Conservation (phyloP, 352 stramenopile species). For the Globisporangium cylindrosporum region DNA sequence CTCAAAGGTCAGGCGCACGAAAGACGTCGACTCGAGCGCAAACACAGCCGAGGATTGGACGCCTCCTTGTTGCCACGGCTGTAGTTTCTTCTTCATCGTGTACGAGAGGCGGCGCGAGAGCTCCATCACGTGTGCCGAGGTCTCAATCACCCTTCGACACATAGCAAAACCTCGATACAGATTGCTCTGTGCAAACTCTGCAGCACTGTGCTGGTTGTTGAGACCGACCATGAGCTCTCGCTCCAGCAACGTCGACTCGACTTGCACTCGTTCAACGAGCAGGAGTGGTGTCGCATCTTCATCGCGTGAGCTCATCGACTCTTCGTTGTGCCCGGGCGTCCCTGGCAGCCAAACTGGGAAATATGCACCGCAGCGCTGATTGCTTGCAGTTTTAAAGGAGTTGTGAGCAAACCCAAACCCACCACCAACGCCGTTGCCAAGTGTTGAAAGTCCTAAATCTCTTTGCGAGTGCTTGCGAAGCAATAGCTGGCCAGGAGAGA, state of each 20-base stretch:
- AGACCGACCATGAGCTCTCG: slow-evolving; percentile 46
- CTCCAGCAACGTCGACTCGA: slow-evolving; percentile 60
- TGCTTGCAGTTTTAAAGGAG: neutral
- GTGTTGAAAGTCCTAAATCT: neutral
- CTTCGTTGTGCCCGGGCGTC: slow-evolving; percentile 42
- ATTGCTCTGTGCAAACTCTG: slow-evolving; percentile 12
- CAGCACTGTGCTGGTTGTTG: neutral
- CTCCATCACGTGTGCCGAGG: slow-evolving; percentile 40
- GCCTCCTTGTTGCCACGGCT: slow-evolving; percentile 18
- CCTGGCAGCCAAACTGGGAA: slow-evolving; percentile 63
- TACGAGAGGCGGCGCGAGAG: slow-evolving; percentile 33
- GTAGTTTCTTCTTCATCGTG: slow-evolving; percentile 24
- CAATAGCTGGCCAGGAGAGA: slow-evolving; percentile 40
- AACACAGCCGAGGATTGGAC: slow-evolving; percentile 10
- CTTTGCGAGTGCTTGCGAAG: slow-evolving; percentile 23
- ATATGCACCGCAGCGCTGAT: slow-evolving; percentile 51
- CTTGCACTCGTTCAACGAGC: slow-evolving; percentile 49
- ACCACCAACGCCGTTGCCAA: neutral
- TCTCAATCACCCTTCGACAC: slow-evolving; percentile 33
- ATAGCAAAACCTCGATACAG: slow-evolving; percentile 33
- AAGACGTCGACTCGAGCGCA: slow-evolving; percentile 35
- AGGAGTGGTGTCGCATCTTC: slow-evolving; percentile 53
- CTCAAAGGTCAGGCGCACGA: slow-evolving; percentile 70
- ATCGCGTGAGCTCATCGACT: slow-evolving; percentile 55
- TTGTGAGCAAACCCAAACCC: neutral